Conservation (phyloP, 192 early-diverging fungal genomes). For the Entomortierella parvispora region DNA sequence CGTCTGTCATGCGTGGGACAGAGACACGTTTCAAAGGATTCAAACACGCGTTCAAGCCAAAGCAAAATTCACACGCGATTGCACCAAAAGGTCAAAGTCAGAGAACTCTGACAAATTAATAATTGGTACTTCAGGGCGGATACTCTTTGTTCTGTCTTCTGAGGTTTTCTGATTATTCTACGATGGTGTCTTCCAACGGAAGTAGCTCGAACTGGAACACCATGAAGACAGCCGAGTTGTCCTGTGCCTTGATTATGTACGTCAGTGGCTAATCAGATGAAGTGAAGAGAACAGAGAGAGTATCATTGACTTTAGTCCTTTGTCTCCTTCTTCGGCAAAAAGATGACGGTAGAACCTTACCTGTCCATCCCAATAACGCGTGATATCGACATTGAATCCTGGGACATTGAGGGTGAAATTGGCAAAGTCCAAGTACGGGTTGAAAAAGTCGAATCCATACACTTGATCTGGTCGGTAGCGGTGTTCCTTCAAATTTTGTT, state of each 20-base stretch:
- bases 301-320: neutral
- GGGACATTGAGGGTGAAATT: slow-evolving; percentile 55
- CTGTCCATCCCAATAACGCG: slow-evolving; percentile 71
- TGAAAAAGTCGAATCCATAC: slow-evolving; percentile 79
- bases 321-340: slow-evolving; percentile 37
- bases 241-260: slow-evolving; percentile 73
- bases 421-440: slow-evolving; percentile 61
- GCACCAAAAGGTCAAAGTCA: no score
- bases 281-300: slow-evolving; percentile 47
- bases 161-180: no score
- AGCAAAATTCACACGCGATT: no score
- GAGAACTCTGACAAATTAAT: no score
- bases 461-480: slow-evolving; percentile 72
- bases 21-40: no score
- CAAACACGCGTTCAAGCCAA: no score
- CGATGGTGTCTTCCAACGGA: slow-evolving; percentile 25
- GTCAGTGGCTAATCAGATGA: slow-evolving; percentile 71
- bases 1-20: no score
- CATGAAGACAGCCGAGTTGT: slow-evolving; percentile 70
- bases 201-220: slow-evolving; percentile 73
- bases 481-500: slow-evolving; percentile 55
- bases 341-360: slow-evolving; percentile 66
- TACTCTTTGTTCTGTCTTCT: no score
- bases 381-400: slow-evolving; percentile 57
- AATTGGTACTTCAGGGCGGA: no score